Conservation (phyloP, 2,329 filamentous ascomycete genomes). For the Diaporthe australafricana region DNA sequence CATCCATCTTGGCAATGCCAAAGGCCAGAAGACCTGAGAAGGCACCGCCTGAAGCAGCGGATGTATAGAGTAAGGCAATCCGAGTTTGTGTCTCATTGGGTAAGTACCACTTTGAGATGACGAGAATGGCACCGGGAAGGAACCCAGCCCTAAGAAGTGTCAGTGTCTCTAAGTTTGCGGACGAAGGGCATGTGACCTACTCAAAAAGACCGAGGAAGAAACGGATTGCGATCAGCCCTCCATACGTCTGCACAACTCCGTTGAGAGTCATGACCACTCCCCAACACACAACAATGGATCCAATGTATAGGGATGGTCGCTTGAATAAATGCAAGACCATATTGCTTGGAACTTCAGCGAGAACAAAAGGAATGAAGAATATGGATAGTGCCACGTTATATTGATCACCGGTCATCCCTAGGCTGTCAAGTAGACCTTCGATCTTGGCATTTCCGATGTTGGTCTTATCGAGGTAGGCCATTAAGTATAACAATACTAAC, state of each 20-base stretch:
- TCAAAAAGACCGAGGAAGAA: constrained; percentile 59
- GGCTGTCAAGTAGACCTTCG: constrained; percentile 55
- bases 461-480: constrained; percentile 48
- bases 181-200: neutral
- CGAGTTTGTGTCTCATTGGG: constrained; percentile 61
- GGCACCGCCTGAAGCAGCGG: constrained; percentile 54
- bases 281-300: constrained; percentile 56
- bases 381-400: constrained; percentile 57
- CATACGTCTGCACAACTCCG: constrained; percentile 56
- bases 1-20: constrained; percentile 58
- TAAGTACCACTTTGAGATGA: constrained; percentile 62
- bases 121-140: constrained; percentile 55
- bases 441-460: constrained; percentile 60
- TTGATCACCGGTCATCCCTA: constrained; percentile 53
- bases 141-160: constrained; percentile 51
- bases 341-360: constrained; percentile 56
- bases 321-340: constrained; percentile 52
- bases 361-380: constrained; percentile 52
- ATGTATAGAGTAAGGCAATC: constrained; percentile 56
- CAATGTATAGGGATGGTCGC: constrained; percentile 51
- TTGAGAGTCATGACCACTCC: constrained; percentile 59
- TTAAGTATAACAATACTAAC: constrained; percentile 44
- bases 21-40: constrained; percentile 59
- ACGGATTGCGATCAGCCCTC: constrained; percentile 54
- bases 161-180: neutral